phyloP scores from a whole-genome alignment of 2,329 filamentous ascomycete species.

The Dactylella cylindrospora region DNA sequence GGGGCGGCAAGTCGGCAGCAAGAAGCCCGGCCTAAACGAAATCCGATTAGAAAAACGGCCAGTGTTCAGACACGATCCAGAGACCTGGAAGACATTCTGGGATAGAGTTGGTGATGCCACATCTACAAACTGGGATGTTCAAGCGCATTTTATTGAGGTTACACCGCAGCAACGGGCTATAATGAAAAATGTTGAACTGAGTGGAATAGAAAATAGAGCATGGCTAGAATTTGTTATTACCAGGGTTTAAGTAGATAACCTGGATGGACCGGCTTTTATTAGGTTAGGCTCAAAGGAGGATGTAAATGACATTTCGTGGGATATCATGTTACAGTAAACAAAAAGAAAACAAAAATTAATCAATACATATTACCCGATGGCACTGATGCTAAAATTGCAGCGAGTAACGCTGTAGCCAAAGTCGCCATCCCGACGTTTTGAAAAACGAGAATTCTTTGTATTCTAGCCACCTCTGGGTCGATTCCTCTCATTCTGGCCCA shows the following conservation, averaged over 20 bases:
- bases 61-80: conserved; percentile 51
- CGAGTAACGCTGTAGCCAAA: background rate
- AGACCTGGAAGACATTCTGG: conserved; percentile 53
- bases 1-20: conserved; percentile 48
- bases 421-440: conserved; percentile 30
- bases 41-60: conserved; percentile 40
- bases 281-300: no score
- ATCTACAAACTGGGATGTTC: conserved; percentile 26
- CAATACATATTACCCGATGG: conserved; percentile 27
- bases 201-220: conserved; percentile 3
- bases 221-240: conserved; percentile 34
- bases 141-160: conserved; percentile 21
- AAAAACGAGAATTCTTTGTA: conserved; percentile 30
- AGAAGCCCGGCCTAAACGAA: conserved; percentile 40
- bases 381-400: conserved; percentile 10
- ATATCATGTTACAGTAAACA: no score
- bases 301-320: no score
- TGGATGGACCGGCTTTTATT: no score
- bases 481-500: conserved; percentile 15
- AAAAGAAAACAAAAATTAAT: background rate
- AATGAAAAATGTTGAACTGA: background rate
- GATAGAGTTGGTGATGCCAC: conserved; percentile 44
- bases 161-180: conserved; percentile 6
- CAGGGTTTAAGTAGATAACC: background rate
- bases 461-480: conserved; percentile 24